phyloP scores from a whole-genome alignment of 345 rosid genomes.

The Salix brachista region DNA sequence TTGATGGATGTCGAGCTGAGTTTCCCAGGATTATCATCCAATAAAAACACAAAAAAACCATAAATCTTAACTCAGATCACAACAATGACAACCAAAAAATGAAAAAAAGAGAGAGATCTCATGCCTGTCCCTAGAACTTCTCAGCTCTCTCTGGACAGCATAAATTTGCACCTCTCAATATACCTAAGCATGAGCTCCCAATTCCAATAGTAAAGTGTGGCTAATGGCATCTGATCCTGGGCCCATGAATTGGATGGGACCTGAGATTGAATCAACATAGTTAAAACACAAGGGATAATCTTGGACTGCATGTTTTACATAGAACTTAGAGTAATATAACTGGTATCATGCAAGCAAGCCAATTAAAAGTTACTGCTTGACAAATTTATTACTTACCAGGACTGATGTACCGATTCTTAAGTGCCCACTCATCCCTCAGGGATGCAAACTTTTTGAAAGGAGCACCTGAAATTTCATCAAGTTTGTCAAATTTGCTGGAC shows the following conservation, averaged over 20 bases:
- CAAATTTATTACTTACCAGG: conserved; percentile 63
- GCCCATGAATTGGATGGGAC: conserved; percentile 89
- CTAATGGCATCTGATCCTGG: conserved; percentile 55
- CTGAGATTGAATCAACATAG: conserved; percentile 23
- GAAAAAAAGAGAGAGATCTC: neutral
- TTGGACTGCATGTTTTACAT: neutral
- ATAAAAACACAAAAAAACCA: neutral
- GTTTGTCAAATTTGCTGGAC: neutral
- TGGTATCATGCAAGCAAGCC: neutral
- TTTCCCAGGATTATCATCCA: neutral
- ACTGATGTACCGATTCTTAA: conserved; percentile 71
- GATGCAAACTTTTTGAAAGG: conserved; percentile 81
- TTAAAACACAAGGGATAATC: neutral
- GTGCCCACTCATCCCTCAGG: conserved; percentile 77
- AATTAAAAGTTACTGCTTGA: neutral
- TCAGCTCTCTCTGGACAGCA: neutral
- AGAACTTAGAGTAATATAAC: neutral
- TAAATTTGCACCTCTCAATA: neutral
- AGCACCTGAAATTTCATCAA: conserved; percentile 49
- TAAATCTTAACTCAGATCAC: neutral
- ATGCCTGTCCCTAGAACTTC: neutral
- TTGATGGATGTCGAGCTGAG: neutral
- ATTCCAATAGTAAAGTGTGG: conserved; percentile 74
- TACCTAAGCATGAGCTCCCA: conserved; percentile 55
- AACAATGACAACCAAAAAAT: neutral